Base-by-base conservation (phyloP, 805 yeast genomes). In the Hanseniaspora meyeri region DNA sequence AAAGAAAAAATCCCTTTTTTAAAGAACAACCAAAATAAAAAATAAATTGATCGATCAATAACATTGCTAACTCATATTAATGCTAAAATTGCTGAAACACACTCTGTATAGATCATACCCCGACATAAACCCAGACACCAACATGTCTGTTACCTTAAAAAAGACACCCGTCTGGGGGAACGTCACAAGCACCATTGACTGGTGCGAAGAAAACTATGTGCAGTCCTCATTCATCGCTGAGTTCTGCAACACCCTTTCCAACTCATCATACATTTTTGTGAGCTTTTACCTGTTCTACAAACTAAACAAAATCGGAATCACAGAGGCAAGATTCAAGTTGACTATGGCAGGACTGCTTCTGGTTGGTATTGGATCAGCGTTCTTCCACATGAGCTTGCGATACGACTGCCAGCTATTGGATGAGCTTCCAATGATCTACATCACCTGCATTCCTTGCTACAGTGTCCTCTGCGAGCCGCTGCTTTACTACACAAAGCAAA, bases 131-230 rank as follows among this genome's bases (percentile, higher is more conserved):
- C n/a, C 20, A 0, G 29, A 34, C 10, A 48, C 38, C 34, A 40
- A 49, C 31, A 17, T 66, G 60, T 79, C 81, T 1, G 81, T 81
- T 62, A 85, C 87, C 0, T 74, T 74, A 7, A 78, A 37, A 16
- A 42, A 37, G 20, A 14, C 74, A 37, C 78, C 79, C 43, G 61
- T 65, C n/a, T 87, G 96, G 96, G 93, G 93, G 0, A 71, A 74
- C 5, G 85, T 86, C 2, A 89, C 97, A 0, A 79, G 96, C 40
- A 90, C 97, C n/a, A 93, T 93, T 40, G 98, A 91, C 66, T 91
- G 97, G 97, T 91, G 98, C 70, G 98, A 91, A 65, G 97, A 93
- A 69, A 91, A 91, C 72, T 91, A 91, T 66, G 91, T 89, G 11
- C 86, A 90, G 1, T 78, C 91, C 12, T 78, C 77, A 12, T 93